These are phyloP conservation scores for Pythium sp. DNA, from an alignment of 352 stramenopile species.

Conservation along the genomic window DNA sequence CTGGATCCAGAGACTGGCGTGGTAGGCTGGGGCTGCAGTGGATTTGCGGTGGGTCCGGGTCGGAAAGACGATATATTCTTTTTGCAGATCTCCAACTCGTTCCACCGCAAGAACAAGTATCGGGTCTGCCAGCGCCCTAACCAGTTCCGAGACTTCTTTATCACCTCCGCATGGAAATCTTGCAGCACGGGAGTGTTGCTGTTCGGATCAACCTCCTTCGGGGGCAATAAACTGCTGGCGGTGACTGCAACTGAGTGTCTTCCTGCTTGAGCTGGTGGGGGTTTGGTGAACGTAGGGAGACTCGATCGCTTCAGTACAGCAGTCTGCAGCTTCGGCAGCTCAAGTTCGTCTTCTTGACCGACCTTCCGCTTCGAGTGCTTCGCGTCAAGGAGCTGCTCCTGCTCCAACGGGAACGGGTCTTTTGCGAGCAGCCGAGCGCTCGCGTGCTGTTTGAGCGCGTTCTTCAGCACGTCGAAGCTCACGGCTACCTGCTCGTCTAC, in stretches of 20 bases:
- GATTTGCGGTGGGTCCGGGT: conserved; percentile 17
- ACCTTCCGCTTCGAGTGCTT: conserved; percentile 9
- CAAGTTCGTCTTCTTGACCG: conserved; percentile 18
- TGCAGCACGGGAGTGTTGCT: conserved; percentile 25
- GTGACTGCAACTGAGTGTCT: conserved; percentile 6
- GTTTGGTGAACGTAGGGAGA: conserved; percentile 5
- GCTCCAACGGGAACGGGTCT: conserved; percentile 35
- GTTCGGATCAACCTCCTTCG: background rate
- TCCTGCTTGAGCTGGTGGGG: background rate
- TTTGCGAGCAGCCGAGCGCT: conserved; percentile 34
- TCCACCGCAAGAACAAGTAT: conserved; percentile 47
- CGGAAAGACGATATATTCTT: conserved; percentile 27
- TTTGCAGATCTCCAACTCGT: conserved; percentile 55
- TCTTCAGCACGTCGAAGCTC: conserved; percentile 10
- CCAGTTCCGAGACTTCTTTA: conserved; percentile 72
- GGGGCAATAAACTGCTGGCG: background rate
- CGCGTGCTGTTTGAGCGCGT: conserved; percentile 34
- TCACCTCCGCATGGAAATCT: conserved; percentile 48
- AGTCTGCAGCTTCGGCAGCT: conserved; percentile 18
- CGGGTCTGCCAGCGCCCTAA: conserved; percentile 53
- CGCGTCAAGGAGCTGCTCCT: conserved; percentile 13
- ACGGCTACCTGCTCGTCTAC: background rate
- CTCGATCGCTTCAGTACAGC: conserved; percentile 7
- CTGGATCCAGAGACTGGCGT: background rate
- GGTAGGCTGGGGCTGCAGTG: background rate